Conservation (phyloP, 805 yeast genomes). For the Kodamaea kaohsiungensis region DNA sequence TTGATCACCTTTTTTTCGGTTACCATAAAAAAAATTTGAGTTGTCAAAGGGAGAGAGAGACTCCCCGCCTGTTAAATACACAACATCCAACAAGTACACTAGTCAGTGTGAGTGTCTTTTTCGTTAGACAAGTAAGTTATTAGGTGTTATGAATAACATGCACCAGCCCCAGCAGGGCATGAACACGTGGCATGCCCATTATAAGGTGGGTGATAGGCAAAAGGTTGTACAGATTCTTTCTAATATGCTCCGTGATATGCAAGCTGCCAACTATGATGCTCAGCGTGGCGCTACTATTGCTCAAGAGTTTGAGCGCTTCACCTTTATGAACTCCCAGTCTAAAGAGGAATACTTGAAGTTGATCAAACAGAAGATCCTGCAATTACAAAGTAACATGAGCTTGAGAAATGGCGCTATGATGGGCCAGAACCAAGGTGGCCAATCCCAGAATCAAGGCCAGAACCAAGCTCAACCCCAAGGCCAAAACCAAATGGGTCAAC, state of each 20-base stretch:
- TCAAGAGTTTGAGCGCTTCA: constrained; percentile 68
- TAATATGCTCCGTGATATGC: constrained; percentile 39
- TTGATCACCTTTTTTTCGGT: constrained; percentile 4
- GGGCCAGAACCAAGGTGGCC: constrained; percentile 21
- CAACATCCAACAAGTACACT: constrained; percentile 1
- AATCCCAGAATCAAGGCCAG: constrained; percentile 5
- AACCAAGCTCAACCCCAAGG: not conserved
- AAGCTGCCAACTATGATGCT: constrained; percentile 31
- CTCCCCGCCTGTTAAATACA: constrained; percentile 3
- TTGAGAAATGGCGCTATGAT: constrained; percentile 22
- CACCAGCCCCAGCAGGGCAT: constrained; percentile 23
- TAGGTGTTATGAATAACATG: constrained; percentile 16
- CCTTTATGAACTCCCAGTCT: constrained; percentile 57
- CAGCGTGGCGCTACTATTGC: constrained; percentile 49
- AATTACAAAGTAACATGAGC: constrained; percentile 21
- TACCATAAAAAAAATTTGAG: constrained; percentile 3
- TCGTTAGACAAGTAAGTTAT: not conserved
- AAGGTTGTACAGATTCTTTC: constrained; percentile 41
- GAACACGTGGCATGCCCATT: constrained; percentile 28
- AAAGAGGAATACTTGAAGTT: constrained; percentile 56
- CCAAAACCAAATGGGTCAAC: not conserved
- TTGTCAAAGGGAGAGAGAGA: constrained; percentile 5
- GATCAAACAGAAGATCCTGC: constrained; percentile 40
- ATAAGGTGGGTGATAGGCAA: constrained; percentile 35
- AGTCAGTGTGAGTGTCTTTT: not conserved